Percentiles rank a stretch among this genome's conserved stretches.
Evolutionary conservation across 192 early-diverging fungal species (phyloP).

Genomic region (Backusella mclennaniae): DNA sequence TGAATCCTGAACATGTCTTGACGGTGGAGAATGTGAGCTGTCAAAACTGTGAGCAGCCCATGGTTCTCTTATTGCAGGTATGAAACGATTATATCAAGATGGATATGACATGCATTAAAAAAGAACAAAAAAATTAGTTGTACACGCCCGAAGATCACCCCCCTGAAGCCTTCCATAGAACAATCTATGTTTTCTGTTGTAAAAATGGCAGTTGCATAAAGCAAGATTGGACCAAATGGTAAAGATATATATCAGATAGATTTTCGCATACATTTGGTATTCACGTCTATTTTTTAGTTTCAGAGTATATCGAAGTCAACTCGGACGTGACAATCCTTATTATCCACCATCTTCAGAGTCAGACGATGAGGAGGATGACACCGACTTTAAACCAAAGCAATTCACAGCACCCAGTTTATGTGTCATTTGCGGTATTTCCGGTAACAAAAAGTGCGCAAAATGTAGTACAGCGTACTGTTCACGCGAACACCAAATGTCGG

Average conservation of each 20-base stretch:
- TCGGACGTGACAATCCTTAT: conserved; percentile 70
- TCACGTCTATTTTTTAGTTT: conserved; percentile 51
- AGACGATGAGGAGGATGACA: conserved; percentile 39
- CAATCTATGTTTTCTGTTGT: conserved; percentile 92
- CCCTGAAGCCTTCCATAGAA: conserved; percentile 84
- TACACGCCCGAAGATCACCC: conserved; percentile 93
- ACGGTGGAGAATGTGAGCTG: conserved; percentile 61
- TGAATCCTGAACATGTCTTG: conserved; percentile 71
- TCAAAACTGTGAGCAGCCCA: conserved; percentile 68
- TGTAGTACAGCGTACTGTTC: conserved; percentile 86
- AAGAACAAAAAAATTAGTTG: conserved; percentile 45
- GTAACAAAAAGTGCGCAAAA: conserved; percentile 72
- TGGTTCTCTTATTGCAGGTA: conserved; percentile 83
- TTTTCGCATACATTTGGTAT: background rate
- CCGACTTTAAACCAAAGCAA: conserved; percentile 18
- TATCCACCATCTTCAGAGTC: conserved; percentile 46
- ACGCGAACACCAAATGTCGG: conserved; percentile 76
- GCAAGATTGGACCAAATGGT: conserved; percentile 52
- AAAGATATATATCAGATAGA: background rate
- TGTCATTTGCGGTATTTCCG: conserved; percentile 70
- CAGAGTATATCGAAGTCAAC: conserved; percentile 79
- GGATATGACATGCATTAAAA: background rate
- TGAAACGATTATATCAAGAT: background rate
- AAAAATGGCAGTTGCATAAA: conserved; percentile 82
- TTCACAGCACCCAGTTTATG: conserved; percentile 45